Evolutionary conservation across 148 eudicot genomes (phyloP), one percentile per base, ranked within the genome.

Genomic region (Rhododendron henanense): DNA sequence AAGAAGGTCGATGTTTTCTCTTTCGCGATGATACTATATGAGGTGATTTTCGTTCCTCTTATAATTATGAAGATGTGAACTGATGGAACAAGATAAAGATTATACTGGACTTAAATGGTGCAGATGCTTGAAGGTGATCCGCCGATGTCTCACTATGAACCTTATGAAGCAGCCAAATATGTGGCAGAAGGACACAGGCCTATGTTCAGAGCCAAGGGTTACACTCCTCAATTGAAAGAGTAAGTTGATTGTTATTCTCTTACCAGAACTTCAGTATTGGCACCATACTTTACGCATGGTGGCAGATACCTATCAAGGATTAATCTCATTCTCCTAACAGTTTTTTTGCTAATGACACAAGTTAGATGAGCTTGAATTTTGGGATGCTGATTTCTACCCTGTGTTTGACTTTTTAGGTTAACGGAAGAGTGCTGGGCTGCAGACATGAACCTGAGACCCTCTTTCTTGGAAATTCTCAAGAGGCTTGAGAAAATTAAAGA

Each of bases 1-100:
- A 95, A 95, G 92, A 97, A 95, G 89, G 98, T 97, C 83, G 99
- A 97, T 82, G 98, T 97, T 79, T 97, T 94, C 94, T 97, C 99
- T 55, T 97, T 97, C 74, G 98, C 92, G 57, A 97, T 97, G 99
- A 97, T 95, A 88, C 84, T 97, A 80, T 93, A 95, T 45, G 98
- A 97, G 99, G 99, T 95, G 94, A 84, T 91, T 45, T 83, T 50
- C 61, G 18, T 71, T 28, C 67, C 84, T 69, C 1, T 23, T 67
- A 28, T 57, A 3, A 75, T 31, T 15, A 15, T 41, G 77, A 18
- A 35, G 23, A 84, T 39, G 73, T 78, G 44, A 84, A 53, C 48
- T 81, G 69, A 78, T 71, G 15, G 16, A 41, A 63, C 74, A 28
- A 48, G 67, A 53, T 55, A 18, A 45, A 76, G 41, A 74, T 21